Percentiles rank a stretch among this genome's conserved stretches.
These are phyloP conservation scores for Eimeria sp. DNA, from an alignment of 169 alveolate genomes.

Conservation along the genomic window DNA sequence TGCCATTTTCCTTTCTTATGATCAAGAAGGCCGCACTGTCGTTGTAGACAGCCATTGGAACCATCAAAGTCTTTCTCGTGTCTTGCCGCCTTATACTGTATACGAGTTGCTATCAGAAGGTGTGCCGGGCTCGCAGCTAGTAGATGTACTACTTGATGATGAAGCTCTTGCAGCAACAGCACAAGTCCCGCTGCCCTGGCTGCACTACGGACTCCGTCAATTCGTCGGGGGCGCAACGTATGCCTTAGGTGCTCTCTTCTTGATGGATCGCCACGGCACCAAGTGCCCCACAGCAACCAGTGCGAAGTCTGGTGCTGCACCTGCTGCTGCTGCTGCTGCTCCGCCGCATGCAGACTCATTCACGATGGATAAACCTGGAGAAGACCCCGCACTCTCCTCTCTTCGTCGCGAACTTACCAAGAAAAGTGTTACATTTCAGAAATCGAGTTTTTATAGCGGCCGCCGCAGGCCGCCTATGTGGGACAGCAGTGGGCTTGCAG, in stretches of 20 bases:
- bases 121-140: slow-evolving; percentile 14
- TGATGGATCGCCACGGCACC: slow-evolving; percentile 31
- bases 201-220: slow-evolving; percentile 14
- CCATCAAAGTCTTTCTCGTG: slow-evolving; percentile 33
- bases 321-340: neutral
- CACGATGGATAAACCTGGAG: neutral
- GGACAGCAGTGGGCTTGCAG: neutral
- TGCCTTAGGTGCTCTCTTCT: slow-evolving; percentile 38
- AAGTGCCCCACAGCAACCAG: slow-evolving; percentile 17
- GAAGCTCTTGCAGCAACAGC: slow-evolving; percentile 52
- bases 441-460: neutral
- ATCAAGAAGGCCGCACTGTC: slow-evolving; percentile 37
- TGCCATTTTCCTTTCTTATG: neutral
- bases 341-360: neutral
- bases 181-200: neutral
- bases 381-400: slow-evolving; percentile 17
- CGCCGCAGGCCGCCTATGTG: neutral
- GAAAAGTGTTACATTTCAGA: neutral
- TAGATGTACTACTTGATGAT: slow-evolving; percentile 18
- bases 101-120: slow-evolving; percentile 10
- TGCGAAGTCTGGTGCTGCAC: neutral
- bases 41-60: slow-evolving; percentile 30
- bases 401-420: neutral
- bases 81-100: slow-evolving; percentile 5
- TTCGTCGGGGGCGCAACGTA: slow-evolving; percentile 17